These are phyloP conservation scores for Ensete glaucum DNA, from an alignment of 176 grass and related monocot species.

Conservation along the genomic window DNA sequence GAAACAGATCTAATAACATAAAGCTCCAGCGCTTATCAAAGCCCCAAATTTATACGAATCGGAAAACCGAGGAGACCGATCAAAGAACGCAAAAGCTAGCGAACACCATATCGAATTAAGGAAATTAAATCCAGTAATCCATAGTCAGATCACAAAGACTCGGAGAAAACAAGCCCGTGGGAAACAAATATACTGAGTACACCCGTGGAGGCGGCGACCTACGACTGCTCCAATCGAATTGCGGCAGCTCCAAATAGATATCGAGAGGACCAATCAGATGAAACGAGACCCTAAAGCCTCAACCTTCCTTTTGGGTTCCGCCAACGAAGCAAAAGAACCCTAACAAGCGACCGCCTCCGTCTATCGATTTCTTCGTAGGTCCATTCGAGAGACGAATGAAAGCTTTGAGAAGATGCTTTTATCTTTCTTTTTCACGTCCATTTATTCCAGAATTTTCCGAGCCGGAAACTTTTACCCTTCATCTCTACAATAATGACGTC, in stretches of 20 bases:
- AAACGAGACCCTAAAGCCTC: background rate
- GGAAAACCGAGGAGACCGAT: background rate
- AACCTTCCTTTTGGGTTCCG: background rate
- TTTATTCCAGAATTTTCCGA: background rate
- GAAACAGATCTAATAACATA: background rate
- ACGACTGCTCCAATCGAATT: slow-evolving; percentile 2
- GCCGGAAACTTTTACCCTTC: too few relatives aligned
- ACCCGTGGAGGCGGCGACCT: background rate
- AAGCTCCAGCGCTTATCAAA: background rate
- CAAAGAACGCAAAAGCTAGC: background rate
- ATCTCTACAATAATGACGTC: too few relatives aligned
- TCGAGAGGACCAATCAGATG: background rate
- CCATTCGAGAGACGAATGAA: background rate
- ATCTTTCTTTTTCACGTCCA: background rate
- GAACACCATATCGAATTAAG: background rate
- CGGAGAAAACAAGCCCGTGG: background rate
- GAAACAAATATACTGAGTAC: background rate
- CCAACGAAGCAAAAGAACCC: background rate
- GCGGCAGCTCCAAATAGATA: background rate
- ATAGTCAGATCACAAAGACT: background rate
- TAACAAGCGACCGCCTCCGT: background rate
- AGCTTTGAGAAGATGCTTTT: background rate
- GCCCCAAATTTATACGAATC: background rate
- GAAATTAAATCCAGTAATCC: background rate
- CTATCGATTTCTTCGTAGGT: background rate